Percentiles rank a stretch among this genome's conserved stretches.
phyloP scores from a whole-genome alignment of 2,329 filamentous ascomycete species.

The Botrytis elliptica region DNA sequence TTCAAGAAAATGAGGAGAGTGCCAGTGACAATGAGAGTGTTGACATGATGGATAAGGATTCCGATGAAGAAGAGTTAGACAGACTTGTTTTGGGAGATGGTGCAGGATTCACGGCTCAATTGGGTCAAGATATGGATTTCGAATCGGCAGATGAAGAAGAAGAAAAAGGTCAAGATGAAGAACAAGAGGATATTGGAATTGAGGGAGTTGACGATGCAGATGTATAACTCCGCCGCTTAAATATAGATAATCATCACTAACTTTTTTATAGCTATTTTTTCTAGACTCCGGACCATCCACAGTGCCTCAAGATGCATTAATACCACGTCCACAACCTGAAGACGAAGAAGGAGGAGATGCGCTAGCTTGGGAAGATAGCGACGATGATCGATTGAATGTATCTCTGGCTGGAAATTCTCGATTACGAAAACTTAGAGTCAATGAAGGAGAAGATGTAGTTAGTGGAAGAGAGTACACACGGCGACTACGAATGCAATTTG shows the following conservation, averaged over 20 bases:
- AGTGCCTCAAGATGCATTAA: constrained; percentile 29
- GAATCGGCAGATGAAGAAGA: constrained; percentile 29
- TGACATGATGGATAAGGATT: constrained; percentile 64
- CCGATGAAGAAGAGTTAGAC: constrained; percentile 82
- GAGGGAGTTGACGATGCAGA: constrained; percentile 74
- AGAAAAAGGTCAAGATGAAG: constrained; percentile 43
- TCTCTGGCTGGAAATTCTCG: constrained; percentile 75
- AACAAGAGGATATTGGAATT: constrained; percentile 50
- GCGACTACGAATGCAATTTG: constrained; percentile 75
- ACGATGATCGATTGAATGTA: constrained; percentile 83
- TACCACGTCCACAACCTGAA: constrained; percentile 25
- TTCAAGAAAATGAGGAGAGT: constrained; percentile 23
- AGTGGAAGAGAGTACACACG: constrained; percentile 81
- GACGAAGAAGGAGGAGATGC: constrained; percentile 46
- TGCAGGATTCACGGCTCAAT: constrained; percentile 72
- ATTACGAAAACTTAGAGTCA: constrained; percentile 77
- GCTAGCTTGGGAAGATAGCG: constrained; percentile 88
- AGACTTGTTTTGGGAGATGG: constrained; percentile 84
- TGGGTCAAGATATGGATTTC: constrained; percentile 56
- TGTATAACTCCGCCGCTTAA: constrained; percentile 27
- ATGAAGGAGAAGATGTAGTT: constrained; percentile 81
- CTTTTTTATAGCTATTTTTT: constrained; percentile 39
- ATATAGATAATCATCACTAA: constrained; percentile 21
- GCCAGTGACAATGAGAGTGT: constrained; percentile 36
- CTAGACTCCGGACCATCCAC: constrained; percentile 41